phyloP scores from a whole-genome alignment of 2,329 filamentous ascomycete genomes.

The Fusarium mangiferae region DNA sequence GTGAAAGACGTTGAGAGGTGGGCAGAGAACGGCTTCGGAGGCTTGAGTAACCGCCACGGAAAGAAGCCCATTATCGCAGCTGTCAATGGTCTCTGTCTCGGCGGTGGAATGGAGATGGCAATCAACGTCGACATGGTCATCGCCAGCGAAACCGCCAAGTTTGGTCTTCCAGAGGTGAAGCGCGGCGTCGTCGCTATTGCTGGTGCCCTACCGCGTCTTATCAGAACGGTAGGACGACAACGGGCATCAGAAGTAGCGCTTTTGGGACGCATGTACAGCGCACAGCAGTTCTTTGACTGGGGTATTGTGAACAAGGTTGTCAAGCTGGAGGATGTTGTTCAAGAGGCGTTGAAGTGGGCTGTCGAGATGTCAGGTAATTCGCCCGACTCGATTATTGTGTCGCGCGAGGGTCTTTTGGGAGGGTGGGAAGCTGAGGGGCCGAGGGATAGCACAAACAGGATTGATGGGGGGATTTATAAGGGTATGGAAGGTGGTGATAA shows the following conservation, averaged over 20 bases:
- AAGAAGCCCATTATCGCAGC: conserved; percentile 80
- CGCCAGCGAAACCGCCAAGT: conserved; percentile 64
- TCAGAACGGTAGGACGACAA: conserved; percentile 71
- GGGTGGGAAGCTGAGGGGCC: conserved; percentile 78
- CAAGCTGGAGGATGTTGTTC: conserved; percentile 57
- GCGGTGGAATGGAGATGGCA: conserved; percentile 79
- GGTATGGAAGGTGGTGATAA: conserved; percentile 75
- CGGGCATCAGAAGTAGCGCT: conserved; percentile 78
- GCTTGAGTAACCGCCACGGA: conserved; percentile 70
- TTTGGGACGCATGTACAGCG: conserved; percentile 68
- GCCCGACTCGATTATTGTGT: conserved; percentile 81
- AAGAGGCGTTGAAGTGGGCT: conserved; percentile 70
- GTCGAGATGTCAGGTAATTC: conserved; percentile 71
- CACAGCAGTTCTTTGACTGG: conserved; percentile 70
- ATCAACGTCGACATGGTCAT: conserved; percentile 77
- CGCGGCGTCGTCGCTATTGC: conserved; percentile 76
- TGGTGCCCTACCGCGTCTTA: conserved; percentile 73
- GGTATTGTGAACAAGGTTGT: conserved; percentile 74
- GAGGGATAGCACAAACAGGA: conserved; percentile 67
- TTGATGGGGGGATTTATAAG: conserved; percentile 68
- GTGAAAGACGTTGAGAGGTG: conserved; percentile 54
- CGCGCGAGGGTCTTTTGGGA: conserved; percentile 74
- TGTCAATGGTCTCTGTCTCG: conserved; percentile 77
- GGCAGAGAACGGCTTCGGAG: conserved; percentile 65
- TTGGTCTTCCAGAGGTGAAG: conserved; percentile 76